These are phyloP conservation scores for Gracilaria gracilis DNA, from an alignment of 23 red algal genomes.

Conservation along the genomic window DNA sequence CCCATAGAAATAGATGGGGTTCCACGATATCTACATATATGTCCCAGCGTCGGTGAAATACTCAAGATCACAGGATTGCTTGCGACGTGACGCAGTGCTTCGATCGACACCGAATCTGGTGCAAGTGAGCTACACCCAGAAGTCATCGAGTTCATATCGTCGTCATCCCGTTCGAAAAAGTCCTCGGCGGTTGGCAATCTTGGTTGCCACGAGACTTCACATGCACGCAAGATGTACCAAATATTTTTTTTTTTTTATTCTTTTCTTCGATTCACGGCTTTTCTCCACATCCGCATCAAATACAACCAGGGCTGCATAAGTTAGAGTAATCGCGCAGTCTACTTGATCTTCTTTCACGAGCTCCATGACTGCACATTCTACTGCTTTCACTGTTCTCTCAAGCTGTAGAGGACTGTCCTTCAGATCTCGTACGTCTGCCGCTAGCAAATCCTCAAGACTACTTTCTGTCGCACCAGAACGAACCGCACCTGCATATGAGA, in stretches of 20 bases:
- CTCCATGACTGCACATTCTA: slow-evolving; percentile 36
- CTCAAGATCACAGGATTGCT: slow-evolving; percentile 71
- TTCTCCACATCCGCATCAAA: slow-evolving; percentile 8
- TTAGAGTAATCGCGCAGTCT: slow-evolving; percentile 38
- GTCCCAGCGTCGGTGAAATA: slow-evolving; percentile 34
- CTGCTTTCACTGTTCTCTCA: slow-evolving; percentile 34
- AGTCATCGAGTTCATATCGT: slow-evolving; percentile 38
- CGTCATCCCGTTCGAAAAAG: slow-evolving; percentile 27
- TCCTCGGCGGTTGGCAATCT: neutral
- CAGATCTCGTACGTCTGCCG: slow-evolving; percentile 18
- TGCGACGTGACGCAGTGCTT: slow-evolving; percentile 64
- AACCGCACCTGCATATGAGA: slow-evolving; percentile 39
- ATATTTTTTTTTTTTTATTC: slow-evolving; percentile 35
- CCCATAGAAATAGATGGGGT: slow-evolving; percentile 59
- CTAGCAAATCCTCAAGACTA: slow-evolving; percentile 21
- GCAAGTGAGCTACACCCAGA: slow-evolving; percentile 60
- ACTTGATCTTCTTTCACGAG: slow-evolving; percentile 62
- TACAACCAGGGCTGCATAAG: slow-evolving; percentile 40
- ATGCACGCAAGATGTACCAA: slow-evolving; percentile 49
- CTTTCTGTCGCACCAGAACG: slow-evolving; percentile 48
- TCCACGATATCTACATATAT: slow-evolving; percentile 48
- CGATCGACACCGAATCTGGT: slow-evolving; percentile 56
- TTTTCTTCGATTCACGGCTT: neutral
- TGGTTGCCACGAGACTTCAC: slow-evolving; percentile 63
- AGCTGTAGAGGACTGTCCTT: slow-evolving; percentile 29